Percentiles rank a stretch among this genome's conserved stretches.
Conservation (phyloP, 148 eudicot species). For the Rhododendron simsii region DNA sequence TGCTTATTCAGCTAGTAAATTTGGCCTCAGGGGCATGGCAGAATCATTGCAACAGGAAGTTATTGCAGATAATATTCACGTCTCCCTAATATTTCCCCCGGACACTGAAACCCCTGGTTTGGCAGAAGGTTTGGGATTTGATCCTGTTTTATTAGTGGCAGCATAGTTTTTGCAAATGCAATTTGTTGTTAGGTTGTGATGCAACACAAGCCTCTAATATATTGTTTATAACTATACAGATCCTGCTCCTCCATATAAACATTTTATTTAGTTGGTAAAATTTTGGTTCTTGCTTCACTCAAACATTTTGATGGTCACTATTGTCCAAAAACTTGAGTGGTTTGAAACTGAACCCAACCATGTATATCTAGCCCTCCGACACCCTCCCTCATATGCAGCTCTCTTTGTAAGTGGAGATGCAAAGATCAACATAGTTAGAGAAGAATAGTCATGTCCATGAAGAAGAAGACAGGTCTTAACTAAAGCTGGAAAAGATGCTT, state of each 20-base stretch:
- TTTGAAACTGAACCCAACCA: neutral
- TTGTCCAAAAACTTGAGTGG: neutral
- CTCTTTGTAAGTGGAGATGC: neutral
- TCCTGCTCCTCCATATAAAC: neutral
- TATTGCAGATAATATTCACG: constrained; percentile 71
- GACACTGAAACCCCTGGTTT: constrained; percentile 94
- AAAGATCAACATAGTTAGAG: neutral
- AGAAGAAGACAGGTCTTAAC: neutral
- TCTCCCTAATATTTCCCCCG: constrained; percentile 87
- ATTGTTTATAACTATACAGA: neutral
- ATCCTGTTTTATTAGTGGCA: neutral
- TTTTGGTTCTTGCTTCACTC: neutral
- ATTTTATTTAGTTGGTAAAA: neutral
- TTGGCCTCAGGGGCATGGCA: constrained; percentile 88
- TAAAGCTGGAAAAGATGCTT: too few species aligned
- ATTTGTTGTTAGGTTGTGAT: neutral
- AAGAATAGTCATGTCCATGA: neutral
- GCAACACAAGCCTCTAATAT: neutral
- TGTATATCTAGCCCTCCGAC: neutral
- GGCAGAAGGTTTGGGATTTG: constrained; percentile 49
- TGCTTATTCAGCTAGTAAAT: constrained; percentile 94
- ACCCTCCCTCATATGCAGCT: neutral
- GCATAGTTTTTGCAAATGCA: neutral
- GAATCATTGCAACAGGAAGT: constrained; percentile 94
- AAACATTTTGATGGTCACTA: neutral